phyloP scores from a whole-genome alignment of 129 eudicot species.

The Escallonia rubra region DNA sequence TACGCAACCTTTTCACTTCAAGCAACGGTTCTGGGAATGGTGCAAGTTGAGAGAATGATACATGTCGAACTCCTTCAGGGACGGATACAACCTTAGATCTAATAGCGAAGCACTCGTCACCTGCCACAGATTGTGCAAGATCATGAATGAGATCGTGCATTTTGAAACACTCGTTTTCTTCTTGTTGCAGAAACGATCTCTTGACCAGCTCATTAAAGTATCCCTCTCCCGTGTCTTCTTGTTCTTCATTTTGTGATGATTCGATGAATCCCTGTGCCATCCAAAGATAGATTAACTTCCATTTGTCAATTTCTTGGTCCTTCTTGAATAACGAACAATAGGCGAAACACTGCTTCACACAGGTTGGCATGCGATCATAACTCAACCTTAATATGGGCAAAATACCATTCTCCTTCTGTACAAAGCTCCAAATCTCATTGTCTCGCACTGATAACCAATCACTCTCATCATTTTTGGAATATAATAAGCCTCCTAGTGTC shows the following conservation, averaged over 20 bases:
- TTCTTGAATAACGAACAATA: constrained; percentile 4
- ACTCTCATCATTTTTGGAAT: neutral
- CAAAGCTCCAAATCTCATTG: neutral
- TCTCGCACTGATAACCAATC: constrained; percentile 2
- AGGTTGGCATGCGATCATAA: constrained; percentile 2
- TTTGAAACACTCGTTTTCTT: neutral
- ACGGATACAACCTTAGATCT: too few species aligned
- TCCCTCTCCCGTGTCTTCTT: neutral
- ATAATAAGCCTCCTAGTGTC: neutral
- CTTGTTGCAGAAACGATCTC: neutral
- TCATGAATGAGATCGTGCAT: neutral
- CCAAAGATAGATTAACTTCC: neutral
- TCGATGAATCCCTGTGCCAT: constrained; percentile 8
- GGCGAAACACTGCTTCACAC: constrained; percentile 1
- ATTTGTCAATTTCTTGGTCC: neutral
- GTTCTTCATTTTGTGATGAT: neutral
- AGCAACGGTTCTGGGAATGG: neutral
- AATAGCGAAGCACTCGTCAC: neutral
- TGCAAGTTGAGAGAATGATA: neutral
- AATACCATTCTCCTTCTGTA: neutral
- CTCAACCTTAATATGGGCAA: neutral
- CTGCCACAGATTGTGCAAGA: neutral
- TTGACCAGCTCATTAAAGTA: too few species aligned
- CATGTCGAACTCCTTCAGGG: neutral
- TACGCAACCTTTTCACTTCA: neutral